Base-by-base conservation (phyloP, 1,284 basidiomycete species). In the Irpex lacteus region DNA sequence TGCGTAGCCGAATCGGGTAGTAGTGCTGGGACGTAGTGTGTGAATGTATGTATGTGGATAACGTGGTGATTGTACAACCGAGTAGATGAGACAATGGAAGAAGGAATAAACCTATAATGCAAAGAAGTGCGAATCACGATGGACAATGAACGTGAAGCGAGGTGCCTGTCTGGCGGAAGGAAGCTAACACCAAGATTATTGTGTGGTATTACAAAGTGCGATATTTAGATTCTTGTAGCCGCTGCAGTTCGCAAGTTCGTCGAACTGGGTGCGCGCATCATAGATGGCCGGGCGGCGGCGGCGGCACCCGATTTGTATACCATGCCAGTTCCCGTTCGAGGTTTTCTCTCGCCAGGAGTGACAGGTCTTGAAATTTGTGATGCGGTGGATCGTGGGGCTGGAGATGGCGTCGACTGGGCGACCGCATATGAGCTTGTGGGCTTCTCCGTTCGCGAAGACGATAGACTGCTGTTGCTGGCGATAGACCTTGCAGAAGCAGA, bases 321-420 rank as follows among this genome's bases (percentile, higher is more conserved):
- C 89, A 90, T 90, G 40, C 88, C 89, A 7, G 88, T 88, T 5
- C 89, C 88, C 13, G 85, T 89, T 44, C 88, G 74, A 13, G 88
- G 85, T 65, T 78, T 82, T 21, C 80, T 79, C 60, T 69, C 69
- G 36, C 63, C 63, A n/a, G 63, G 65, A 19, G 73, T 72, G 19
- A 70, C 63, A 15, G 69, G 59, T 26, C 70, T 61, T 34, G 49
- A 26, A n/a, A 61, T 49, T 13, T 21, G 59, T 34, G 60, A 9
- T 5, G 50, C 21, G 59, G n/a, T 59, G 56, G 61, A 34, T 5
- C 18, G 32, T 38, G 62, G 36, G 32, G 54, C 3, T 11, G 59
- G 58, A 18, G 36, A 53, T 32, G 65, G 18, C 1, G 63, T 37
- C 11, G 62, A 54, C 15, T 63, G 57, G 11, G 70, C 67, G 15